Conservation (phyloP, 768 basidiomycete genomes). For the Leccinum disarticulatum region DNA sequence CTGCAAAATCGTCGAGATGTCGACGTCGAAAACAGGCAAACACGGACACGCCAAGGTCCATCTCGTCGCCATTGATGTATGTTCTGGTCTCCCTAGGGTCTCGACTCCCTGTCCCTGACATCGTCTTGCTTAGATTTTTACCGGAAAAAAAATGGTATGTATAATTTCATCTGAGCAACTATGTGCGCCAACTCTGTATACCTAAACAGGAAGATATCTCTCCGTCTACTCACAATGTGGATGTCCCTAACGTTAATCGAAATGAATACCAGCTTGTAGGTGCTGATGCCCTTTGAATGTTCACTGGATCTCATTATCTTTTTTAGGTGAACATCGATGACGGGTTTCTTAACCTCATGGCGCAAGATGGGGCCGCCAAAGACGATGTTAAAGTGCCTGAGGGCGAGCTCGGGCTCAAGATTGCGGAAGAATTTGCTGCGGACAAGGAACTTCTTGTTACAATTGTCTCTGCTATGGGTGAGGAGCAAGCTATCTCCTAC, state of each 20-base stretch:
- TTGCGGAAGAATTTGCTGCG: conserved; percentile 68
- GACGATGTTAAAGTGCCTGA: conserved; percentile 96
- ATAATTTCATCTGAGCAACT: not conserved
- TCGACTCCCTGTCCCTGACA: conserved; percentile 6
- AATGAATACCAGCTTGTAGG: conserved; percentile 80
- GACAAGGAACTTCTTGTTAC: conserved; percentile 90
- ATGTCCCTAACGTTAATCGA: conserved; percentile 91
- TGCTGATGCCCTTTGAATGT: conserved; percentile 6
- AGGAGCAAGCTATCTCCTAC: conserved; percentile 86
- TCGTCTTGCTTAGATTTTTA: conserved; percentile 78
- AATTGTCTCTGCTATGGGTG: conserved; percentile 85
- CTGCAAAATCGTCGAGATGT: conserved; percentile 99
- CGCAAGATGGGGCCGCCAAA: conserved; percentile 72
- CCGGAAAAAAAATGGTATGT: conserved; percentile 90
- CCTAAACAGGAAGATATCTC: conserved; percentile 80
- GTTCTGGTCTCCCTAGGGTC: conserved; percentile 33
- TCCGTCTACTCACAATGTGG: conserved; percentile 99
- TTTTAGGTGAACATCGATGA: conserved; percentile 85
- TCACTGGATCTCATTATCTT: conserved; percentile 4
- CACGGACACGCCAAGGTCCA: conserved; percentile 99
- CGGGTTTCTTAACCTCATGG: conserved; percentile 94
- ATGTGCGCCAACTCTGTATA: conserved; percentile 1
- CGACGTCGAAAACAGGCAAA: conserved; percentile 99
- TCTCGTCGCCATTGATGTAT: conserved; percentile 92
- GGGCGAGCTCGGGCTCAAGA: conserved; percentile 71